Percentiles rank a stretch among this genome's conserved stretches.
Evolutionary conservation across 179 eudicot genomes (phyloP).

Genomic region (Spinacia oleracea): DNA sequence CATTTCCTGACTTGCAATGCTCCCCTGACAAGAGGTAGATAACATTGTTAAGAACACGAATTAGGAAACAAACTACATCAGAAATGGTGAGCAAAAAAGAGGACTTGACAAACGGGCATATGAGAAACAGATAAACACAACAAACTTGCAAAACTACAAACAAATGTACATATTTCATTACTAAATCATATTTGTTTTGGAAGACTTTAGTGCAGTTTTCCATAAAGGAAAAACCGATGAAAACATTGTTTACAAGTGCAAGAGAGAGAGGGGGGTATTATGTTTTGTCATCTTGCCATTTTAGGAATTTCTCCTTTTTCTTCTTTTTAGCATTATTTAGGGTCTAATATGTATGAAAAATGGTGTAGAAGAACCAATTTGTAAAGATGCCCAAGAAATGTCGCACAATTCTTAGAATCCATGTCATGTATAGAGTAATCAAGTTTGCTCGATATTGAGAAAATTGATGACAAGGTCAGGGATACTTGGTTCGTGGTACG

Average conservation of each 20-base stretch:
- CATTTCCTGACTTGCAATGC: background rate
- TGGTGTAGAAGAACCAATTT: too few species aligned
- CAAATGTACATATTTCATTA: background rate
- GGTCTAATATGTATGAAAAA: too few species aligned
- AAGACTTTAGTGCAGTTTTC: background rate
- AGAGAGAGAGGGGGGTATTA: too few species aligned
- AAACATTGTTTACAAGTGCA: too few species aligned
- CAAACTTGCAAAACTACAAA: background rate
- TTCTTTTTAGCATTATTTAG: background rate
- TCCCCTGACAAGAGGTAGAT: background rate
- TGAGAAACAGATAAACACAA: background rate
- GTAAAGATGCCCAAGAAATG: too few species aligned
- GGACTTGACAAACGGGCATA: background rate
- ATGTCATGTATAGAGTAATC: too few species aligned
- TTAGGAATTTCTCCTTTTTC: background rate
- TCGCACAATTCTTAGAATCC: too few species aligned
- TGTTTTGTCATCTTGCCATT: background rate
- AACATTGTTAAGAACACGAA: background rate
- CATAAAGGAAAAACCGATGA: too few species aligned
- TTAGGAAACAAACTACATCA: background rate
- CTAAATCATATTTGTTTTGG: background rate
- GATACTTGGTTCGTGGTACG: too few species aligned
- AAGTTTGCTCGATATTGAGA: too few species aligned
- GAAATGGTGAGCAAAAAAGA: background rate
- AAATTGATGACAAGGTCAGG: too few species aligned